These are phyloP conservation scores for Camelina laxa DNA, from an alignment of 345 rosid genomes.

Conservation along the genomic window DNA sequence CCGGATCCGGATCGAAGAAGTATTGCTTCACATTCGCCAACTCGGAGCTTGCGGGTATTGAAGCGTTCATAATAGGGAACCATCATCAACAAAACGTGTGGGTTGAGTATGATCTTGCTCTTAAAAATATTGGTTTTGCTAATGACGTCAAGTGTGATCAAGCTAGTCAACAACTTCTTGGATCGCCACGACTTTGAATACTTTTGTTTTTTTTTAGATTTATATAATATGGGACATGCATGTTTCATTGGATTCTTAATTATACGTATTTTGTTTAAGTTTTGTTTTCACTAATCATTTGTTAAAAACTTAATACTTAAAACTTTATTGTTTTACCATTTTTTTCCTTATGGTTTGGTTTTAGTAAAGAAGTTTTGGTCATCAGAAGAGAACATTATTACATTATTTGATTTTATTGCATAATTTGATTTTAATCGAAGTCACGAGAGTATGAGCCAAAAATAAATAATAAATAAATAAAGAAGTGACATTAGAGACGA, in stretches of 20 bases:
- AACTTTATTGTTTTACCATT: neutral
- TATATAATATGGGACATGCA: neutral
- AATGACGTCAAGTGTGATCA: constrained; percentile 60
- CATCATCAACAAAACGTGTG: constrained; percentile 75
- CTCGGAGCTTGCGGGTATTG: constrained; percentile 56
- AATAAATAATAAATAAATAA: neutral
- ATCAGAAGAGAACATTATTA: no score
- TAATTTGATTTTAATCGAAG: neutral
- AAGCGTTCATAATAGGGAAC: constrained; percentile 67
- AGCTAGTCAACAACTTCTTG: constrained; percentile 53
- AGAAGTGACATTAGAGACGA: neutral
- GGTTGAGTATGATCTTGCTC: constrained; percentile 70
- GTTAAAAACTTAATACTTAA: neutral
- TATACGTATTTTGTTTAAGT: no score
- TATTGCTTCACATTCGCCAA: constrained; percentile 75
- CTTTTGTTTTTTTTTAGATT: no score
- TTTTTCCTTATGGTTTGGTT: no score
- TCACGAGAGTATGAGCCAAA: neutral
- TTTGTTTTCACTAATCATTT: neutral
- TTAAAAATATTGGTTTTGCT: constrained; percentile 62
- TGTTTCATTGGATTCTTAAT: neutral
- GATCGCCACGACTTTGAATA: constrained; percentile 24
- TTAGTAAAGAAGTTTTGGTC: no score
- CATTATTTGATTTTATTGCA: no score
- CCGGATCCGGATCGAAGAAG: constrained; percentile 43